Percentiles rank a stretch among this genome's conserved stretches.
These are phyloP conservation scores for Calonectria pauciramosa DNA, from an alignment of 2,329 filamentous ascomycete genomes.

Conservation along the genomic window DNA sequence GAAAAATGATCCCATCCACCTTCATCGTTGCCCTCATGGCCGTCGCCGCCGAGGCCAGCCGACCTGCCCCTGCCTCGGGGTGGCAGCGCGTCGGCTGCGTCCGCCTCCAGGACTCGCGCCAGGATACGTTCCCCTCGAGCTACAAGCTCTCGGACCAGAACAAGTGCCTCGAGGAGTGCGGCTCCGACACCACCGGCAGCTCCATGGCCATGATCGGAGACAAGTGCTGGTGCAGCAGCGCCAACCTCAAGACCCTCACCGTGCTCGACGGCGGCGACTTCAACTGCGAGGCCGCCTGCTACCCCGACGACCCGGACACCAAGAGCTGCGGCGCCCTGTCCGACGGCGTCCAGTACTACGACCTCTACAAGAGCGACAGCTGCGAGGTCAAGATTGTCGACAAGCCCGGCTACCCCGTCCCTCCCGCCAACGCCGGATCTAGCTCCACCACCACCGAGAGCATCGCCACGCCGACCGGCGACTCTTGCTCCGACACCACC, in stretches of 20 bases:
- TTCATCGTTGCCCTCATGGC: background rate
- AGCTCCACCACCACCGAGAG: background rate
- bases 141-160: background rate
- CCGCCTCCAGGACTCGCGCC: background rate
- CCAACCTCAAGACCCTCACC: background rate
- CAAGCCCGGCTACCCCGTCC: background rate
- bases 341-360: background rate
- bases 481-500: background rate
- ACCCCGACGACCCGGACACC: background rate
- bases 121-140: background rate
- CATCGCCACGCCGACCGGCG: background rate
- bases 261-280: background rate
- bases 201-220: background rate
- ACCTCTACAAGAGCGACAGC: background rate
- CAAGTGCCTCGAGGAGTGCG: background rate
- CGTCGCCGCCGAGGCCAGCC: background rate
- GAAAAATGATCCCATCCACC: background rate
- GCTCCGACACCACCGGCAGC: background rate
- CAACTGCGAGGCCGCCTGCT: slow-evolving; percentile 6
- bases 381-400: background rate
- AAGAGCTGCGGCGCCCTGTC: background rate
- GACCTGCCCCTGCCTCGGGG: background rate
- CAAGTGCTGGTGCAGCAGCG: slow-evolving; percentile 5
- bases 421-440: background rate
- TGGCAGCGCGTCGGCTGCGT: slow-evolving; percentile 4